A percentile compares a stretch with the other conserved stretches of the same genome.
These are phyloP conservation scores for Rhizophagus prolifer DNA, from an alignment of 192 early-diverging fungal species.

Conservation along the genomic window DNA sequence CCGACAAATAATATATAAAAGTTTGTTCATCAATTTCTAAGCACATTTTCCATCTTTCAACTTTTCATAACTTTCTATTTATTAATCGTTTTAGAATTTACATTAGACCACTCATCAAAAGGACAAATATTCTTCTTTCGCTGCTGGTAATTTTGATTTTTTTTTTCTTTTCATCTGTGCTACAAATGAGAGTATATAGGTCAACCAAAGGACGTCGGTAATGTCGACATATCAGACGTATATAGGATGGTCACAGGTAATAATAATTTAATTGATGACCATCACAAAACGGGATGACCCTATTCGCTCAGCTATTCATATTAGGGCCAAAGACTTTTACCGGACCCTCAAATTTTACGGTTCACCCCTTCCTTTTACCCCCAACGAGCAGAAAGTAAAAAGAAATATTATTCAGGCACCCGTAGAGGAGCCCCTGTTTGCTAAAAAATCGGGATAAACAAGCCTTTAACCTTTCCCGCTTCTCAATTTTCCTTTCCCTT, in stretches of 20 bases:
- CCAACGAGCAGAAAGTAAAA: slow-evolving; percentile 11
- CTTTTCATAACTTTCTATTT: too few relatives aligned
- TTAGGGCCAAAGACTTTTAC: neutral
- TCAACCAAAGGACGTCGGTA: neutral
- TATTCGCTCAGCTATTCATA: neutral
- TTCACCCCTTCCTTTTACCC: neutral
- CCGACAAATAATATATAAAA: too few relatives aligned
- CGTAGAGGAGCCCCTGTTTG: neutral
- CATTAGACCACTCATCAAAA: too few relatives aligned
- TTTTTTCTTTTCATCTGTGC: neutral
- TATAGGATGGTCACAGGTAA: neutral
- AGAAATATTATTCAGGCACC: slow-evolving; percentile 6
- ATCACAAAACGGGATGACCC: neutral
- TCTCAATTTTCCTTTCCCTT: neutral
- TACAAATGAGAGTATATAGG: neutral
- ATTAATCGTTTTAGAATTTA: too few relatives aligned
- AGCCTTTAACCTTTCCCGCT: slow-evolving; percentile 12
- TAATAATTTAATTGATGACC: neutral
- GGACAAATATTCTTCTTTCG: too few relatives aligned
- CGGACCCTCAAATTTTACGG: slow-evolving; percentile 6
- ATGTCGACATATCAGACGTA: neutral
- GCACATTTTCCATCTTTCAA: too few relatives aligned
- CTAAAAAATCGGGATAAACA: slow-evolving; percentile 16
- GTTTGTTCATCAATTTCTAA: too few relatives aligned
- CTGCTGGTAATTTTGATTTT: neutral